phyloP scores from a whole-genome alignment of 176 grass and related monocot genomes.

The Hsuehochloa calcarea region DNA sequence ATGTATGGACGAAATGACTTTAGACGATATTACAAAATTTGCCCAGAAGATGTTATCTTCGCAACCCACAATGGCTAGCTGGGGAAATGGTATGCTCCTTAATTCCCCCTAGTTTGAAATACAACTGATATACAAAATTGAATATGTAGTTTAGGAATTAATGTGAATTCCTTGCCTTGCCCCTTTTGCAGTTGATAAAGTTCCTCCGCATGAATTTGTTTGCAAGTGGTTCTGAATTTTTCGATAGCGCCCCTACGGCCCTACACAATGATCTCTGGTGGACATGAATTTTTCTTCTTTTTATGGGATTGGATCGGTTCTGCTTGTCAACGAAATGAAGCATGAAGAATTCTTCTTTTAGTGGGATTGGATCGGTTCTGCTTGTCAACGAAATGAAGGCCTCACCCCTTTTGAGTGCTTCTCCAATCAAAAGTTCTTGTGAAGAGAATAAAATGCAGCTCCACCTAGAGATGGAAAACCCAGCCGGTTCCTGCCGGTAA shows the following conservation, averaged over 20 bases:
- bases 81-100: slow-evolving; percentile 62
- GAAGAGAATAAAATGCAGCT: neutral
- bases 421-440: neutral
- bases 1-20: slow-evolving; percentile 62
- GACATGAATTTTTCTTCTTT: neutral
- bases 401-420: neutral
- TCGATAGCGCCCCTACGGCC: neutral
- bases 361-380: neutral
- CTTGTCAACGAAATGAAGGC: neutral
- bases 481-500: too few relatives aligned
- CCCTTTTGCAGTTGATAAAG: slow-evolving; percentile 39
- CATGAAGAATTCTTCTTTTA: neutral
- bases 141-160: slow-evolving; percentile 10
- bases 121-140: neutral
- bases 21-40: slow-evolving; percentile 63
- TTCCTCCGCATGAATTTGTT: slow-evolving; percentile 47
- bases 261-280: slow-evolving; percentile 7
- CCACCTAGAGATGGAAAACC: too few relatives aligned
- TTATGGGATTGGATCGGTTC: neutral
- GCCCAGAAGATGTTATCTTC: slow-evolving; percentile 71
- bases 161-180: slow-evolving; percentile 22
- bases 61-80: slow-evolving; percentile 74
- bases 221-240: slow-evolving; percentile 23
- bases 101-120: neutral
- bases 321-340: neutral